Base-by-base conservation (phyloP, 1,284 basidiomycete species). In the Pascua guehoae region DNA sequence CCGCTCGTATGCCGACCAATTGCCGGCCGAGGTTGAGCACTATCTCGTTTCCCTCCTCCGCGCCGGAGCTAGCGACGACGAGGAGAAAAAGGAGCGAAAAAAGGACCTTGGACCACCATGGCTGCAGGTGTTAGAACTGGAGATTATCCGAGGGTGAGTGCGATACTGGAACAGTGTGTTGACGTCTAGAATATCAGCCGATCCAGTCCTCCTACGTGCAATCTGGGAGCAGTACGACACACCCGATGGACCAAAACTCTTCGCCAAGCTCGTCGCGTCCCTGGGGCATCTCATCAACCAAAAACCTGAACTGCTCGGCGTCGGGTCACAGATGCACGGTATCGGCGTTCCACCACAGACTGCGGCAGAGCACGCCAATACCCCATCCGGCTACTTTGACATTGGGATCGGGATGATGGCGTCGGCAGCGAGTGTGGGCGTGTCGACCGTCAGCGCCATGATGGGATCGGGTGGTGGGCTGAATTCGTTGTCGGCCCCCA, bases 121-220 rank as follows among this genome's bases (percentile, higher is more conserved):
- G 93, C 88, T 91, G 81, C 81, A 91, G 16, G 90, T 94, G 0
- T 81, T 97, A 4, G 86, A 89, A 1, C 86, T 95, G 84, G 93
- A 97, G 73, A 89, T 94, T 47, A 85, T 94, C 79, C 82, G 92
- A 69, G 92, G 90, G 24, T 32, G 24, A 32, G 24, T 32, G 24
- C 24, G 24, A 32, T 32, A 7, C 24, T 32, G 24, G 24, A 7
- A 32, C 7, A 32, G 7, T 32, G 24, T 32, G 24, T 7, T 32
- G 24, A 32, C 24, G 3, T 7, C 24, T 32, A 32, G 24, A 1
- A 78, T 96, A 32, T 95, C 91, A 71, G 87, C 85, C 51, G 91
- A 96, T 62, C 84, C 86, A 0, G 84, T 87, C 50, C 82, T 95
- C 9, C 84, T 95, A 72, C 84, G 88, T 42, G 85, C 82, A 58